Percentiles rank a stretch among this genome's conserved stretches.
Evolutionary conservation across 106 monocot genomes (phyloP).

Genomic region (Dioscorea zingiberensis): DNA sequence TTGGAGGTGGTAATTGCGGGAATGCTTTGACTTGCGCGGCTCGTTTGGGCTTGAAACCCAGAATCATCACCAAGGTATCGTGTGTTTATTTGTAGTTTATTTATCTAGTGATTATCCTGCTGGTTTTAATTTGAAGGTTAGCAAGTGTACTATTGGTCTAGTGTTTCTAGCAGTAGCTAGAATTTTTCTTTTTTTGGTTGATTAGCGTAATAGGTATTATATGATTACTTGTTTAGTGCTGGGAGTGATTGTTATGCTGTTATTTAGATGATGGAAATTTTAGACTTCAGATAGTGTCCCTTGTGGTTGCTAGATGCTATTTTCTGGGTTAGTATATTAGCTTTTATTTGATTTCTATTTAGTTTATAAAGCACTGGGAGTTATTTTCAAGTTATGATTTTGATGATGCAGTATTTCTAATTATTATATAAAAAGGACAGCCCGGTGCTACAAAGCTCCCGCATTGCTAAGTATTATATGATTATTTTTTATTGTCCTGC

Average conservation of each 20-base stretch:
- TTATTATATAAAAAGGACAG: no score
- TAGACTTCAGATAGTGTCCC: no score
- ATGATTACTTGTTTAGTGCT: neutral
- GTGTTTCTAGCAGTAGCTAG: neutral
- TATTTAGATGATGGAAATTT: no score
- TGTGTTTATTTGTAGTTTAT: neutral
- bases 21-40: conserved; percentile 39
- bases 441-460: no score
- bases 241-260: neutral
- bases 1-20: conserved; percentile 36
- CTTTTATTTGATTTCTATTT: no score
- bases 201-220: neutral
- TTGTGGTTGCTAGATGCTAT: no score
- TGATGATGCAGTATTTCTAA: no score
- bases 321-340: no score
- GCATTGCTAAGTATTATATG: no score
- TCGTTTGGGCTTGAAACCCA: conserved; percentile 30
- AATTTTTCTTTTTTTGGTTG: neutral
- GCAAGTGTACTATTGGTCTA: neutral
- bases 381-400: no score
- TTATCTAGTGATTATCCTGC: neutral
- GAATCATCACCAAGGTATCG: conserved; percentile 32
- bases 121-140: neutral
- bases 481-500: no score
- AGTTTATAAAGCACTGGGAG: no score